Base-by-base conservation (phyloP, 495 filamentous ascomycete species). In the Daldinia loculata region DNA sequence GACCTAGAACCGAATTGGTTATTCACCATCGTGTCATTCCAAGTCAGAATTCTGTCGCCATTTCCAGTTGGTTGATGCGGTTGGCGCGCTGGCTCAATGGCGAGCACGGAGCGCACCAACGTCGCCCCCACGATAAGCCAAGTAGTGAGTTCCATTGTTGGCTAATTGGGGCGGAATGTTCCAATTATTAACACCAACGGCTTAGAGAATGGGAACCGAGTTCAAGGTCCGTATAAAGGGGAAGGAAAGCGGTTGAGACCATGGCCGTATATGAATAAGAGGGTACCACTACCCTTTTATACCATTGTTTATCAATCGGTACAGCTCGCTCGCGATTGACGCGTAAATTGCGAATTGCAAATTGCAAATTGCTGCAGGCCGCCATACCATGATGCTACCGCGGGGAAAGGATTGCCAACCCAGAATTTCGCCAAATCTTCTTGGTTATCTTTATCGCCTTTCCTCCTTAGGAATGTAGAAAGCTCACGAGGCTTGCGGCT, bases 11-110 rank as follows among this genome's bases (percentile, higher is more conserved):
- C 65, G 69, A 74, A 80, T 45, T 68, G 71, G 41, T 72, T 76
- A 56, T 61, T 71, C 61, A 70, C 68, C 66, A 80, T 75, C 45
- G 80, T 81, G 52, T 83, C 80, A 56, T 82, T 81, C 74, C 81
- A 83, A 7, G 74, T 83, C 52, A 83, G 48, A 15, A 85, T 79
- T 48, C 80, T 82, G 22, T 76, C 69, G 57, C 79, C 79, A 27
- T 77, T 76, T 19, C 80, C 79, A 15, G 69, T 72, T 7, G 81
- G 80, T 30, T 79, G 77, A 29, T 78, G 74, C 5, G 80, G 80
- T n/a, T 76, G 67, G n/a, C 81, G 79, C 4, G 74, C 53, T 2
- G 81, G 81, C 27, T 79, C 66, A 62, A 83, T 79, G 66, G 80
- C 81, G 14, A 72, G 15, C 27, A 43, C 66, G 27, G 68, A 59